Percentiles rank a stretch among this genome's conserved stretches.
Conservation (phyloP, 2,329 filamentous ascomycete species). For the Daldinia eschscholtzii region DNA sequence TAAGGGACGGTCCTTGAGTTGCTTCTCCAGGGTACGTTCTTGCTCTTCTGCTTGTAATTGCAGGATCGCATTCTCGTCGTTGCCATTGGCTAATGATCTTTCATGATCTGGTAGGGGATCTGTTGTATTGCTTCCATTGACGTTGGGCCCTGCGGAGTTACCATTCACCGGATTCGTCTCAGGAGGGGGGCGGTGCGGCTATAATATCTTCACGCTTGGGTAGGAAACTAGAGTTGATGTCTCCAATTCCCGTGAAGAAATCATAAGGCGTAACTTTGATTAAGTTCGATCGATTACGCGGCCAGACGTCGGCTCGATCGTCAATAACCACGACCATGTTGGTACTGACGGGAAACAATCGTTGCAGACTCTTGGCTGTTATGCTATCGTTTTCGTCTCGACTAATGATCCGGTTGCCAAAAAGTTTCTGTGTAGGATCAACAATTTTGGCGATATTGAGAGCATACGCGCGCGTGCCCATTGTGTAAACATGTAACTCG, state of each 20-base stretch:
- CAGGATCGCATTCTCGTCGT: slow-evolving; percentile 61
- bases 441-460: slow-evolving; percentile 92
- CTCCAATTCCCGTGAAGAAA: slow-evolving; percentile 97
- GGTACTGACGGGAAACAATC: slow-evolving; percentile 94
- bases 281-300: slow-evolving; percentile 87
- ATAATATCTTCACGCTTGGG: slow-evolving; percentile 77
- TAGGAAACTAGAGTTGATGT: slow-evolving; percentile 98
- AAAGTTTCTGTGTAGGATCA: slow-evolving; percentile 88
- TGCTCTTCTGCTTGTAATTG: slow-evolving; percentile 86
- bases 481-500: slow-evolving; percentile 98
- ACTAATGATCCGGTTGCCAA: slow-evolving; percentile 94
- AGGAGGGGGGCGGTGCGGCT: slow-evolving; percentile 46
- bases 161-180: slow-evolving; percentile 44
- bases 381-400: slow-evolving; percentile 97
- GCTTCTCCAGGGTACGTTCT: slow-evolving; percentile 86
- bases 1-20: slow-evolving; percentile 88
- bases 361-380: slow-evolving; percentile 87
- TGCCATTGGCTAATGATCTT: slow-evolving; percentile 39
- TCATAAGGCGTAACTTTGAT: slow-evolving; percentile 97
- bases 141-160: slow-evolving; percentile 29
- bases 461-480: slow-evolving; percentile 98
- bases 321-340: slow-evolving; percentile 99
- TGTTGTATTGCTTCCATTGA: slow-evolving; percentile 21
- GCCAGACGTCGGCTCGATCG: slow-evolving; percentile 96
- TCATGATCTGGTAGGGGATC: slow-evolving; percentile 41